Evolutionary conservation across 2,329 filamentous ascomycete genomes (phyloP), one percentile per base, ranked within the genome.

Genomic region (Penicillium sp.): DNA sequence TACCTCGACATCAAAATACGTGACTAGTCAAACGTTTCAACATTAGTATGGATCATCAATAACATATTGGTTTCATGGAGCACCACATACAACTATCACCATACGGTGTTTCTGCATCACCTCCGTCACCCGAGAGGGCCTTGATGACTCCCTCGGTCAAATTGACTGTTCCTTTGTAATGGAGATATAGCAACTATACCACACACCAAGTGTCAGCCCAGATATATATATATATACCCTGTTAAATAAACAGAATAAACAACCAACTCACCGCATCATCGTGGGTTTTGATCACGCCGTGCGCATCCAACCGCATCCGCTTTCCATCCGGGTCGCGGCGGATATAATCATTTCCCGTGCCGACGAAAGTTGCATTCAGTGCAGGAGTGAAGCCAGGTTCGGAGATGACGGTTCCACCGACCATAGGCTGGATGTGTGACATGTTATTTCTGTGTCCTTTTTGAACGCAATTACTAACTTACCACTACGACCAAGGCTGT

Each of bases 341-440:
- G 59, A 77, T 75, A 59, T 76, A 77, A 57, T 77, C 75, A 52
- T 72, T 71, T 3, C 74, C 75, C 18, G 65, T 62, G 12, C 73
- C 72, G 20, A 68, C 64, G 47, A 74, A 66, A 21, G 68, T 62
- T 21, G 72, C 72, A 57, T 77, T 72, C 42, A 77, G 49, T 9
- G 67, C 61, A 3, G 70, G 70, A 2, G 66, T 64, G 59, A 73
- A 75, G 23, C 65, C 65, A 2, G 68, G 62, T 30, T 70, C 72
- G 42, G 67, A 68, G 50, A 68, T 70, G 55, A 76, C 59, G 3
- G 64, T 70, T 47, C 72, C 73, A 16, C 66, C 66, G 18, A 64
- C 63, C 65, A 77, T 73, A 20, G 73, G 72, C 72, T 75, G 18
- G 26, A 51, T 23, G 18, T 57, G 24, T 61, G 23, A 47, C 24